Conservation (phyloP, 1,284 basidiomycete genomes). For the Omphalotus olearius region DNA sequence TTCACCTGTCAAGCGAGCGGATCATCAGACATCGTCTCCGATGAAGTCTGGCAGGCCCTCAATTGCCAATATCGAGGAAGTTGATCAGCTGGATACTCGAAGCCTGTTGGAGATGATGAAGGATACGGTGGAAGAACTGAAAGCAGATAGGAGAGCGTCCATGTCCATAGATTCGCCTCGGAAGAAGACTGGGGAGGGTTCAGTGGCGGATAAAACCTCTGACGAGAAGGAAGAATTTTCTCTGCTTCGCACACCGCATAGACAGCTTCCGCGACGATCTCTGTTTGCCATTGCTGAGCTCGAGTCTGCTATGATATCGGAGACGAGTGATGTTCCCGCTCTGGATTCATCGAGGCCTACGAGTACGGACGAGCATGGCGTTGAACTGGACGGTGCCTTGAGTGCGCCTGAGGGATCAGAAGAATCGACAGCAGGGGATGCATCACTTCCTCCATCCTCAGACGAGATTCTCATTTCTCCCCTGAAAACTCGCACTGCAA, state of each 20-base stretch:
- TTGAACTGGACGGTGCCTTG: not conserved
- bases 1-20: not conserved
- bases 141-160: conserved; percentile 43
- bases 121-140: conserved; percentile 57
- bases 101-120: conserved; percentile 57
- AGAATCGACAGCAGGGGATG: no score
- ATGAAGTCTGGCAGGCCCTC: conserved; percentile 20
- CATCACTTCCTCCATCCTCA: not conserved
- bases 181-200: conserved; percentile 12
- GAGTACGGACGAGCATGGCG: not conserved
- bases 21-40: conserved; percentile 14
- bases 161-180: conserved; percentile 19
- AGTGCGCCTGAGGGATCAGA: not conserved
- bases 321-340: not conserved
- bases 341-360: not conserved
- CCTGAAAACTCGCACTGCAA: conserved; percentile 5
- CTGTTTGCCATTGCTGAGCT: not conserved
- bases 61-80: conserved; percentile 19
- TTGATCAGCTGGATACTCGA: conserved; percentile 41
- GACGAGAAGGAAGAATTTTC: conserved; percentile 3
- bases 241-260: conserved; percentile 8
- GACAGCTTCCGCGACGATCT: not conserved
- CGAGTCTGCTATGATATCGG: not conserved
- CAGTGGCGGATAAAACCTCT: not conserved
- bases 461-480: conserved; percentile 18